Conservation (phyloP, 805 yeast species). For the Candida nitratophila region DNA sequence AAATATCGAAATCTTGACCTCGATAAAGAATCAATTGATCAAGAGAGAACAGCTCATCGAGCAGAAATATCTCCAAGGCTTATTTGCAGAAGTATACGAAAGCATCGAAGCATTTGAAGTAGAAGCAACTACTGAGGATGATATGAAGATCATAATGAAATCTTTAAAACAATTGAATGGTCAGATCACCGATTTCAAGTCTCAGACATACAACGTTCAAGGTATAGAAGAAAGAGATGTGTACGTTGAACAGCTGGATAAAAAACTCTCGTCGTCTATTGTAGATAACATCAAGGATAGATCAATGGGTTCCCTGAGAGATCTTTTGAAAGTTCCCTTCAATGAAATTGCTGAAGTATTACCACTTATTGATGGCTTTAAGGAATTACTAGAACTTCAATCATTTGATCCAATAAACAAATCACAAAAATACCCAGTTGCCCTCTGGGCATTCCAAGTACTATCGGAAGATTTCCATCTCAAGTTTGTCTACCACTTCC, state of each 20-base stretch:
- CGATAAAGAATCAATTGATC: slow-evolving; percentile 7
- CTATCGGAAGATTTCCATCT: slow-evolving; percentile 38
- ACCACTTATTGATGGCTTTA: not conserved
- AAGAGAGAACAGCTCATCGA: slow-evolving; percentile 7
- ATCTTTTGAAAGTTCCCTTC: not conserved
- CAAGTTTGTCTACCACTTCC: slow-evolving; percentile 58
- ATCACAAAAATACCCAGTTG: slow-evolving; percentile 30
- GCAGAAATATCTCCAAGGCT: slow-evolving; percentile 1
- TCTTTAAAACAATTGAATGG: not conserved
- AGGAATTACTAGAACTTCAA: slow-evolving; percentile 23
- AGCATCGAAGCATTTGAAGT: not conserved
- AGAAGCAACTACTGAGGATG: not conserved
- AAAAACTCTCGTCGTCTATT: not conserved
- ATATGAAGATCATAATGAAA: not conserved
- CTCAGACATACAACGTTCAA: not conserved
- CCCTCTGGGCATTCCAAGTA: slow-evolving; percentile 45
- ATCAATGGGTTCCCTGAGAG: not conserved
- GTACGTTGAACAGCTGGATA: not conserved
- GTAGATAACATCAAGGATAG: not conserved
- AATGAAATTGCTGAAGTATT: not conserved
- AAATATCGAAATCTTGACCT: slow-evolving; percentile 11
- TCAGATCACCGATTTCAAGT: not conserved
- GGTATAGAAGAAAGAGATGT: not conserved
- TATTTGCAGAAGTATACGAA: not conserved
- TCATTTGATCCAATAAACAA: slow-evolving; percentile 19